Base-by-base conservation (phyloP, 768 basidiomycete species). In the Termitomyces titanicus region DNA sequence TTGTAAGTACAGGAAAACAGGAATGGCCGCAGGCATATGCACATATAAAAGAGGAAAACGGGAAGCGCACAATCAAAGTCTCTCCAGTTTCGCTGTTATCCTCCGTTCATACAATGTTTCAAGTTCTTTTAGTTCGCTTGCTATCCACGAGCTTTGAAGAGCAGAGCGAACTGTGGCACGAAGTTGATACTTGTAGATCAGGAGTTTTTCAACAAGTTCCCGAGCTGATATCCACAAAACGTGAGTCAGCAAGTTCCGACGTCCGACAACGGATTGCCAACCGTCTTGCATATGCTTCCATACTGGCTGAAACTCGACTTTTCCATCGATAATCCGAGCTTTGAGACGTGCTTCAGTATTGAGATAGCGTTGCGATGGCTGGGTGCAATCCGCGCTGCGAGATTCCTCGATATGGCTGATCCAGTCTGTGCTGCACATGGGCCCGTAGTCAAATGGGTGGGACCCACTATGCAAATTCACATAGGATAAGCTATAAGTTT, bases 401-500 rank as follows among this genome's bases (percentile, higher is more conserved):
- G 74, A 75, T 27, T 70, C 70, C 60, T 68, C 60, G 7, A 68
- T 64, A 57, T 71, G 73, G 60, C 60, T 66, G 45, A 69, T 46
- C 73, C 78, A 76, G 52, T 69, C 66, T 4, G 73, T 73, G 66
- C 64, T 51, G 60, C 57, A 45, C 63, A 47, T 60, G 56, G 67
- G 70, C 6, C 78, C 82, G 58, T 83, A 80, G 65, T 92, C 89
- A 63, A 92, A 92, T 0, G 90, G 90, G 68, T 92, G 89, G 37
- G 75, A 74, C 31, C 90, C 89, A 44, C 89, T 92, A 56, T 15
- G 25, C 46, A 42, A 27, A 33, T 44, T 33, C 15, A 29, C 54
- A 27, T 43, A 17, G 49, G 55, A 29, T 46, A 22, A 35, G 25
- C 22, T 18, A 6, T 6, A 38, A 29, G 44, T 35, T 31, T 13